Evolutionary conservation across 208 protist genomes (phyloP).

Genomic region (Trypanosoma vivax): DNA sequence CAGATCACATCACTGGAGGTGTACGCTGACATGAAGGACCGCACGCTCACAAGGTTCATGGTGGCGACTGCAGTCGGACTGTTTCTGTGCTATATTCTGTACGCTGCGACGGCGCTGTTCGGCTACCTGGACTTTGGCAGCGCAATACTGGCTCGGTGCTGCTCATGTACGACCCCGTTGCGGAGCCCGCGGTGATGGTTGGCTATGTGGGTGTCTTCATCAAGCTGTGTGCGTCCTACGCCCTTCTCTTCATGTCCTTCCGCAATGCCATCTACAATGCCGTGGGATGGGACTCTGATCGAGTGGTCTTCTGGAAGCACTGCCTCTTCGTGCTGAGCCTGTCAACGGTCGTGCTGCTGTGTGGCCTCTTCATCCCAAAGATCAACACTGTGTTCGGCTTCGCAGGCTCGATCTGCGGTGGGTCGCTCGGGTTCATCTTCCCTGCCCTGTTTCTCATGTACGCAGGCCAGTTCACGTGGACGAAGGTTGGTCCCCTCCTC

Average conservation of each 20-base stretch:
- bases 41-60: slow-evolving; percentile 28
- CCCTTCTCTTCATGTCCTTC: slow-evolving; percentile 44
- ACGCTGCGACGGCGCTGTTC: slow-evolving; percentile 43
- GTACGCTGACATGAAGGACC: slow-evolving; percentile 33
- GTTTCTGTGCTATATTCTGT: slow-evolving; percentile 41
- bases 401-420: slow-evolving; percentile 61
- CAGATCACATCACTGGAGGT: slow-evolving; percentile 48
- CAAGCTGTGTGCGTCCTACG: slow-evolving; percentile 52
- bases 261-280: slow-evolving; percentile 56
- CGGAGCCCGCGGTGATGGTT: slow-evolving; percentile 43
- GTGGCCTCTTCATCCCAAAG: slow-evolving; percentile 68
- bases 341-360: slow-evolving; percentile 50
- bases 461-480: slow-evolving; percentile 47
- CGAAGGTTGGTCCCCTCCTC: slow-evolving; percentile 40
- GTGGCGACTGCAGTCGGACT: slow-evolving; percentile 30
- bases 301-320: slow-evolving; percentile 50
- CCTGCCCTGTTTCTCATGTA: slow-evolving; percentile 75
- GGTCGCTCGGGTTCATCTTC: slow-evolving; percentile 70
- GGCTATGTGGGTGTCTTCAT: slow-evolving; percentile 51
- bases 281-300: slow-evolving; percentile 36
- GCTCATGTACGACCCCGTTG: slow-evolving; percentile 49
- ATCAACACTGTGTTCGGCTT: slow-evolving; percentile 74
- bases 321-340: slow-evolving; percentile 37
- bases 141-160: slow-evolving; percentile 38
- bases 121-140: slow-evolving; percentile 62